A percentile compares a stretch with the other conserved stretches of the same genome.
These are phyloP conservation scores for Syncephalastrum sp. DNA, from an alignment of 371 early-diverging fungal species.

Conservation along the genomic window DNA sequence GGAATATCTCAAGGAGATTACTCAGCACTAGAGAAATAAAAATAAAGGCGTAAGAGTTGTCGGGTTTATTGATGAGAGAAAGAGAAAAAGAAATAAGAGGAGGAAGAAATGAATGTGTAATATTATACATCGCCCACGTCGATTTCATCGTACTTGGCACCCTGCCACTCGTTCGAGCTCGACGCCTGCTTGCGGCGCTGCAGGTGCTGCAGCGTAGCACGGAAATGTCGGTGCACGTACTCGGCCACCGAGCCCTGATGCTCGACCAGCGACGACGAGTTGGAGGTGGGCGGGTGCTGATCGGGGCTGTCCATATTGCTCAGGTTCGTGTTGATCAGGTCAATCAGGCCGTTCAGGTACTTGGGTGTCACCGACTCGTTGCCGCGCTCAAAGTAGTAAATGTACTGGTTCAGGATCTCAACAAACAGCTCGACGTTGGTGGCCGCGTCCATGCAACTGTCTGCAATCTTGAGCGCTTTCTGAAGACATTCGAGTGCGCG, in stretches of 20 bases:
- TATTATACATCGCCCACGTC: slow-evolving; percentile 20
- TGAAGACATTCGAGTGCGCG: slow-evolving; percentile 85
- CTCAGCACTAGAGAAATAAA: too few relatives aligned
- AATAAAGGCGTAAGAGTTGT: too few relatives aligned
- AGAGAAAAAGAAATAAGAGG: background rate
- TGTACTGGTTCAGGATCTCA: slow-evolving; percentile 87
- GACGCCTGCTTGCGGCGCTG: slow-evolving; percentile 22
- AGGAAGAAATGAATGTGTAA: slow-evolving; percentile 1
- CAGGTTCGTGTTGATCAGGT: slow-evolving; percentile 78
- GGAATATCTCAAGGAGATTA: slow-evolving; percentile 26
- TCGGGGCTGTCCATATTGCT: slow-evolving; percentile 66
- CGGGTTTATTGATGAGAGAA: too few relatives aligned
- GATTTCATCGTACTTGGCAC: slow-evolving; percentile 27
- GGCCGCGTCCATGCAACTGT: slow-evolving; percentile 85
- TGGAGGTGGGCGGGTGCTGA: slow-evolving; percentile 62
- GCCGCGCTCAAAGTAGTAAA: slow-evolving; percentile 86
- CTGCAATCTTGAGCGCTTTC: slow-evolving; percentile 91
- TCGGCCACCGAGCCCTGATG: slow-evolving; percentile 49
- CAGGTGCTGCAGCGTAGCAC: slow-evolving; percentile 57
- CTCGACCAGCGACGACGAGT: slow-evolving; percentile 57
- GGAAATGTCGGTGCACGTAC: slow-evolving; percentile 62
- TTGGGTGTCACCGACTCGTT: slow-evolving; percentile 79
- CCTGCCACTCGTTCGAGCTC: slow-evolving; percentile 23
- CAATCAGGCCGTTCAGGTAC: slow-evolving; percentile 87
- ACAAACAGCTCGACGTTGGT: slow-evolving; percentile 88